Evolutionary conservation across 2,329 filamentous ascomycete genomes (phyloP).

Genomic region (Diaporthe capsici): DNA sequence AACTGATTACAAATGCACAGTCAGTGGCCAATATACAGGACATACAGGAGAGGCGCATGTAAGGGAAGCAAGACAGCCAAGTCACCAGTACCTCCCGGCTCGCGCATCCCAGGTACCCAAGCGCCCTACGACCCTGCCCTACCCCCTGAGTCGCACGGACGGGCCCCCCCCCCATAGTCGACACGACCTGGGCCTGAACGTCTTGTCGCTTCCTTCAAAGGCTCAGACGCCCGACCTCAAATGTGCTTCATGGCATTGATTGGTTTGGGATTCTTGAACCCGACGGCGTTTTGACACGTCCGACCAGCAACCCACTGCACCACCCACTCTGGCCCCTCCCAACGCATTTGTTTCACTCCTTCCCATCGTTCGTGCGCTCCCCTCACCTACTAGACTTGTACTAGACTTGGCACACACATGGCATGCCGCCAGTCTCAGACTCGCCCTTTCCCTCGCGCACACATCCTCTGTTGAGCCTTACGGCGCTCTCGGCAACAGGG

Average conservation of each 20-base stretch:
- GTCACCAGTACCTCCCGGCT: constrained; percentile 1
- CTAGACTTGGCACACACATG: constrained; percentile 6
- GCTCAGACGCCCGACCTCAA: constrained; percentile 27
- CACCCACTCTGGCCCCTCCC: constrained; percentile 5
- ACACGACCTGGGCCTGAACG: constrained; percentile 19
- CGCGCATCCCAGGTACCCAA: neutral
- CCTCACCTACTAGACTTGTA: neutral
- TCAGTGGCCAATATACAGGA: neutral
- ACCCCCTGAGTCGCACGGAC: constrained; percentile 30
- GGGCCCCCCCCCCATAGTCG: constrained; percentile 23
- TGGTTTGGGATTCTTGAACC: constrained; percentile 24
- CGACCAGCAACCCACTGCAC: constrained; percentile 6
- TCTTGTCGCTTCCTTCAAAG: constrained; percentile 16
- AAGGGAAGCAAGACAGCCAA: neutral
- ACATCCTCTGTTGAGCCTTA: neutral
- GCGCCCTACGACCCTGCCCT: constrained; percentile 11
- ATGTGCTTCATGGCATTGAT: constrained; percentile 24
- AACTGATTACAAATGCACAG: neutral
- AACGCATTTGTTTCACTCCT: constrained; percentile 25
- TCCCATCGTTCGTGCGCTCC: neutral
- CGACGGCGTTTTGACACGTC: constrained; percentile 33
- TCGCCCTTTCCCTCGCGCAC: neutral
- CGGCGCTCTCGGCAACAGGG: constrained; percentile 5
- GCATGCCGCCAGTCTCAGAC: neutral
- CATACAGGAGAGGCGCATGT: neutral